Evolutionary conservation across 768 basidiomycete species (phyloP).

Genomic region (Infundibulicybe gibba): DNA sequence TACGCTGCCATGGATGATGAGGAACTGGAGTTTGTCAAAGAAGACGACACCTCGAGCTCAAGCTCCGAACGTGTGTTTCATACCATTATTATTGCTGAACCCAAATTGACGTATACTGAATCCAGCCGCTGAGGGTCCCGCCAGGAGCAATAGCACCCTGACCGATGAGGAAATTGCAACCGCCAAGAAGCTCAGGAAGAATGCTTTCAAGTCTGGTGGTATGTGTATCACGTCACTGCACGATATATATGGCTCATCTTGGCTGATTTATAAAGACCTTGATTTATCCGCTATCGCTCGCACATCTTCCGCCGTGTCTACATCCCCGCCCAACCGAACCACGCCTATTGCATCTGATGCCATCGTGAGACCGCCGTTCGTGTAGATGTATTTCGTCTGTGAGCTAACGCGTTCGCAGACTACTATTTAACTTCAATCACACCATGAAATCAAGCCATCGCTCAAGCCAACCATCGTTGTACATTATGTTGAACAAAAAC

Average conservation of each 20-base stretch:
- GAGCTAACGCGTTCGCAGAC: too few relatives aligned
- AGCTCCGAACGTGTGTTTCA: conserved; percentile 15
- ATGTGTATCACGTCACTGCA: conserved; percentile 8
- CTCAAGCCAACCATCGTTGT: too few relatives aligned
- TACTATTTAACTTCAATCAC: too few relatives aligned
- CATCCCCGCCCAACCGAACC: conserved; percentile 32
- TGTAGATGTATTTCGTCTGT: too few relatives aligned
- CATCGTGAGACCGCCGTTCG: neutral
- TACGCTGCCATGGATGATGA: conserved; percentile 56
- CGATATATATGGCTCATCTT: neutral
- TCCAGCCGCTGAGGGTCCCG: conserved; percentile 23
- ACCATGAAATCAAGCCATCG: too few relatives aligned
- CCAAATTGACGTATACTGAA: conserved; percentile 9
- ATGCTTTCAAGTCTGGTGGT: conserved; percentile 64
- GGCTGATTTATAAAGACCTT: conserved; percentile 27
- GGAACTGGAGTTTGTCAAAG: conserved; percentile 37
- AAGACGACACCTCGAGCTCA: conserved; percentile 15
- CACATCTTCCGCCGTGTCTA: conserved; percentile 69
- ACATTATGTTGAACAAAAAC: too few relatives aligned
- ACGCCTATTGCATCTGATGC: neutral
- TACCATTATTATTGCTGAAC: neutral
- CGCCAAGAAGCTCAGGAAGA: conserved; percentile 69
- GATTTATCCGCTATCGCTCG: conserved; percentile 82
- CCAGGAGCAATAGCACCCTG: conserved; percentile 36
- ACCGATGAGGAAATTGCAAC: conserved; percentile 63